Base-by-base conservation (phyloP, 805 yeast species). In the Candida saitoana region DNA sequence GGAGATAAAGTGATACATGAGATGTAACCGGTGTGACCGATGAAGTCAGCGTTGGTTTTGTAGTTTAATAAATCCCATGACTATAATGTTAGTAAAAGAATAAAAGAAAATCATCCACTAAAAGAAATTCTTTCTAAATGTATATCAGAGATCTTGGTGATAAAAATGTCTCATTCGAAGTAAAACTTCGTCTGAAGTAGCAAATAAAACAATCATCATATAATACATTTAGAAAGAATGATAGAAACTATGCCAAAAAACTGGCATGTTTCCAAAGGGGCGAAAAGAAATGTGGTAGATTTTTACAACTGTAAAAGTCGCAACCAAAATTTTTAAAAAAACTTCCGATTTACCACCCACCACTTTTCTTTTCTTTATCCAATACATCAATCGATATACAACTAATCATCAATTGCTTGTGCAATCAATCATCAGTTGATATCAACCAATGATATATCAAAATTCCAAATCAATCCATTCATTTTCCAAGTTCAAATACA, bases 11-110 rank as follows among this genome's bases (percentile, higher is more conserved):
- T 88, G 79, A 93, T 82, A 70, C 95, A 77, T 69, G 95, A 87
- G 63, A 93, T 85, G 93, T 90, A 90, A 77, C 96, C 96, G 74
- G 93, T 88, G 95, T 93, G 99, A 71, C 99, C 99, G 65, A 88
- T 80, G 82, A 86, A 87, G 78, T 93, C 98, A 69, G 97, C 95
- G 70, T 84, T 82, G 66, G 88, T 80, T 63, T 80, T 72, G 82
- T 82, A 84, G 71, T 82, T 82, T 67, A 74, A 70, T 69, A 89
- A 79, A 75, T 89, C 95, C 98, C 98, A 93, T 53, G 95, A 82
- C 98, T 91, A 69, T 36, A 66, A 48, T 58, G 79, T 76, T 77
- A 74, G 80, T 76, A 75, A 54, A 50, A 19, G 19, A 32, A 16
- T 14, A 32, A 34, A 32, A 38, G 46, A 38, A 47, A 22, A 27